Conservation (phyloP, 768 basidiomycete genomes). For the Mycena venus region DNA sequence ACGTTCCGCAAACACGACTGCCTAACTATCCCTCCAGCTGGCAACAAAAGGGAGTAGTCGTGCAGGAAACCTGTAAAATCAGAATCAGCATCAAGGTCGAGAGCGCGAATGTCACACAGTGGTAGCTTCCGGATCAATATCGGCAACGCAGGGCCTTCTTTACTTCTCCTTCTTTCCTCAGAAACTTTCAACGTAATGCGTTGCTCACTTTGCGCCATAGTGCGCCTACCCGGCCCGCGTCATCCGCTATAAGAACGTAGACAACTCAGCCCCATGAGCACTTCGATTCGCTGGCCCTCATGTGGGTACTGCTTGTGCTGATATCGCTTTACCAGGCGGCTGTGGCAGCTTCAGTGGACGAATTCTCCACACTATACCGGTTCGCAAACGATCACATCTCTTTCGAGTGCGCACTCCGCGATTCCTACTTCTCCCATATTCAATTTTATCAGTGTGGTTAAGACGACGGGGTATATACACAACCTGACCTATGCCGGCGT, state of each 20-base stretch:
- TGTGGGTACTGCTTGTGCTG: background rate
- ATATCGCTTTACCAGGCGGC: background rate
- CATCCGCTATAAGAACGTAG: background rate
- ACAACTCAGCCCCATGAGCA: background rate
- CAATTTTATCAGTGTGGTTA: conserved; percentile 13
- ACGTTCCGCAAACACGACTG: too few relatives aligned
- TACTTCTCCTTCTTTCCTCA: too few relatives aligned
- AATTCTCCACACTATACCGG: background rate
- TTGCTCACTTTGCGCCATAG: background rate
- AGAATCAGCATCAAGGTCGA: too few relatives aligned
- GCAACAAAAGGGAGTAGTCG: too few relatives aligned
- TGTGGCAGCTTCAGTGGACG: background rate
- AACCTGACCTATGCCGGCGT: conserved; percentile 33
- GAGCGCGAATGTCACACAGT: too few relatives aligned
- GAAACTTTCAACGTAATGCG: background rate
- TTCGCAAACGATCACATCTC: conserved; percentile 23
- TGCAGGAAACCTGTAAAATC: too few relatives aligned
- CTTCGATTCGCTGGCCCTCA: background rate
- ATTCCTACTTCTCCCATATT: background rate
- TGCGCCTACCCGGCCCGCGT: background rate
- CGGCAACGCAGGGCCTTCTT: too few relatives aligned
- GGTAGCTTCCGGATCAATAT: too few relatives aligned
- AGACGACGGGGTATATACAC: conserved; percentile 36
- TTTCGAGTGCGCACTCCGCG: conserved; percentile 11
- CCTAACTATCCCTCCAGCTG: too few relatives aligned